Evolutionary conservation across 164 flowering plant species (phyloP).

Genomic region (Santalum album): DNA sequence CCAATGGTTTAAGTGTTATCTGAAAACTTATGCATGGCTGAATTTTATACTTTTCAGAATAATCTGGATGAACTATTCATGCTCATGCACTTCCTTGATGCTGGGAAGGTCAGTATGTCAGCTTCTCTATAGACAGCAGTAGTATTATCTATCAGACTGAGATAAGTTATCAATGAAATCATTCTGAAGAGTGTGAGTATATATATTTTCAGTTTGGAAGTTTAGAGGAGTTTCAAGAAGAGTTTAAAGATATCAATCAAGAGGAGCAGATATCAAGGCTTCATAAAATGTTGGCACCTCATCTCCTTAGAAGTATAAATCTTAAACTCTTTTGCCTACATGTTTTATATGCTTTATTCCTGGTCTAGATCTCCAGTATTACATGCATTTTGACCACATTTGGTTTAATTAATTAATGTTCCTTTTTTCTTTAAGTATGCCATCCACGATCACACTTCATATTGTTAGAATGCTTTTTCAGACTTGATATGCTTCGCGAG

Average conservation of each 20-base stretch:
- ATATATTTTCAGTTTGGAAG: constrained; percentile 69
- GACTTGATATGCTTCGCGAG: too few species aligned
- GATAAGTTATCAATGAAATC: not conserved
- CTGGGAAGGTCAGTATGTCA: constrained; percentile 78
- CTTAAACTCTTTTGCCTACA: constrained; percentile 2
- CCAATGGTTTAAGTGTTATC: too few species aligned
- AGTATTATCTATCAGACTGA: not conserved
- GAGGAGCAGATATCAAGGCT: constrained; percentile 98
- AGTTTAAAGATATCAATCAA: constrained; percentile 92
- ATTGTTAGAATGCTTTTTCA: too few species aligned
- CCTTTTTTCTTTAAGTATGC: too few species aligned
- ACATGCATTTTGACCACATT: too few species aligned
- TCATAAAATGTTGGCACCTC: constrained; percentile 93
- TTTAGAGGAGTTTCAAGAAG: constrained; percentile 94
- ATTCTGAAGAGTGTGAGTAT: too few species aligned
- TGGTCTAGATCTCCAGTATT: not conserved
- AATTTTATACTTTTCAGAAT: constrained; percentile 55
- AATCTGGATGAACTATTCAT: constrained; percentile 96
- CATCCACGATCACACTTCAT: too few species aligned
- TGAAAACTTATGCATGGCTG: too few species aligned
- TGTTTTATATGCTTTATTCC: not conserved
- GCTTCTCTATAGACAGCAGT: not conserved
- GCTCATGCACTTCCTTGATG: constrained; percentile 99
- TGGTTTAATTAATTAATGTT: too few species aligned
- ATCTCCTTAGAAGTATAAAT: constrained; percentile 84